A percentile compares a stretch with the other conserved stretches of the same genome.
Conservation (phyloP, 2,329 filamentous ascomycete species). For the Pezizomycotina sp. region DNA sequence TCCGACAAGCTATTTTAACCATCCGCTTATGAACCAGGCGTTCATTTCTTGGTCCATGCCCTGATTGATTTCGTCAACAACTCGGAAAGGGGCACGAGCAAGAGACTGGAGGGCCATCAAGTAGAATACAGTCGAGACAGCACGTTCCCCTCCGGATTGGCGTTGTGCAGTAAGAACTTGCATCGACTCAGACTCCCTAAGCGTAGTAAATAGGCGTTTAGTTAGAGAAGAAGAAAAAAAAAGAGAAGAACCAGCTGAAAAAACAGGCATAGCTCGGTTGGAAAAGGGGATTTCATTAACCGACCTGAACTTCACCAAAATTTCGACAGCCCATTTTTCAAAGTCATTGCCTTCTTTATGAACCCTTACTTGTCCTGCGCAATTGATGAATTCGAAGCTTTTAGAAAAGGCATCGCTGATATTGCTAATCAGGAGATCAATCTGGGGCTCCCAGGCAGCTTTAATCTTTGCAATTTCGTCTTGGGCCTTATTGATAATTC, state of each 20-base stretch:
- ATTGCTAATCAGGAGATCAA: constrained; percentile 59
- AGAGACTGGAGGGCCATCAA: constrained; percentile 94
- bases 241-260: background rate
- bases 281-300: constrained; percentile 28
- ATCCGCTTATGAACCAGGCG: constrained; percentile 95
- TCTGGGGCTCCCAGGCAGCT: constrained; percentile 61
- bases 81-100: constrained; percentile 85
- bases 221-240: too few species aligned
- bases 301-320: constrained; percentile 86
- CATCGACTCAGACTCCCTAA: constrained; percentile 60
- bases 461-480: constrained; percentile 49
- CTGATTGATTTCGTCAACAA: constrained; percentile 98
- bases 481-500: constrained; percentile 40
- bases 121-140: constrained; percentile 95
- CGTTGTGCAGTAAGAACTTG: constrained; percentile 78
- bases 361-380: constrained; percentile 75
- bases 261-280: constrained; percentile 19
- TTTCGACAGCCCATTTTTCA: constrained; percentile 82
- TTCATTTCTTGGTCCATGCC: constrained; percentile 99
- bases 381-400: constrained; percentile 87
- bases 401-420: constrained; percentile 85
- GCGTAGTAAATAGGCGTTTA: background rate
- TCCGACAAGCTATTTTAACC: constrained; percentile 88
- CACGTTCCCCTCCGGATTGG: constrained; percentile 88
- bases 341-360: constrained; percentile 81